Base-by-base conservation (phyloP, 2,329 filamentous ascomycete species). In the Pseudofabraea citricarpa region DNA sequence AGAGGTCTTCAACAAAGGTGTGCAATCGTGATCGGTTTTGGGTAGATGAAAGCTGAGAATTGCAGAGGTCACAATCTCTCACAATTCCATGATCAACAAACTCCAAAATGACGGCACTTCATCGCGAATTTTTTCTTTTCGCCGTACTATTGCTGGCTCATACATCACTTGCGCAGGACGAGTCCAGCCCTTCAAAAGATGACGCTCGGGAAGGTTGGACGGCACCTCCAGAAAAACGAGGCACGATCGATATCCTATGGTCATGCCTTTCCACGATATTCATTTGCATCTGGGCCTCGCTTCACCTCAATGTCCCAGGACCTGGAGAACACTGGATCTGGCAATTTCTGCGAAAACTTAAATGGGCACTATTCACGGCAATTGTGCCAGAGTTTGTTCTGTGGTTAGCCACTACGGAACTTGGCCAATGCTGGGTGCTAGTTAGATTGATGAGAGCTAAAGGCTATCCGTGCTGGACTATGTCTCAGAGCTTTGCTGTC, bases 231-330 rank as follows among this genome's bases (percentile, higher is more conserved):
- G 33, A 22, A 7, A 40, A 43, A 9, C 41, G 49, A 9, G 51
- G 52, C 4, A 55, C 52, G 2, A 18, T 54, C 18, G 39, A 45
- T 16, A 50, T 55, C 26, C 7, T 54, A 15, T 51, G 49, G 45
- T 47, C 41, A 16, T 55, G 45, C 33, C 23, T 53, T 12, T 35
- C 37, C 22, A 44, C 47, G 18, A 45, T 53, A 21, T 26, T 52
- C 18, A 23, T 45, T 4, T 52, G 51, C 36, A 49, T 47, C 12
- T 54, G 48, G 51, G 41, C 48, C 15, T 23, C 49, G 15, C 41
- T 49, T 10, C 53, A 52, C 26, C 46, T 51, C 24, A 51, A 51
- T 33, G 36, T 55, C 20, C 53, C 50, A 6, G 23, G 15, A 23
- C 19, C 16, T 7, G 15, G 29, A 2, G 45, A 47, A 13, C 6